Percentiles rank a stretch among this genome's conserved stretches.
Evolutionary conservation across 1,139 yeast genomes (phyloP).

Genomic region (Suhomyces bribrorum): DNA sequence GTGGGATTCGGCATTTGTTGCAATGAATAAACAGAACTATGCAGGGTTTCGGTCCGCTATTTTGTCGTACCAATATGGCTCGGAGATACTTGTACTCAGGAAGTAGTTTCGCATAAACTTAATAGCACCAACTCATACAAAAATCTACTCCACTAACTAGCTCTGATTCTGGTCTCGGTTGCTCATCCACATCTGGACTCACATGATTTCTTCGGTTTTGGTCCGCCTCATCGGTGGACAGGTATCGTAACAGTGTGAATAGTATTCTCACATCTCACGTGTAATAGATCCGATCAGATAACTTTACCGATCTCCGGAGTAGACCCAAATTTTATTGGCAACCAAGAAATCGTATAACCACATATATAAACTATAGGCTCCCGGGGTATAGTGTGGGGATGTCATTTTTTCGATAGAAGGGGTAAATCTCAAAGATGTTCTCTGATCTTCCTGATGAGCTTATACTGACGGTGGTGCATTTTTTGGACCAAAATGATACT

Average conservation of each 20-base stretch:
- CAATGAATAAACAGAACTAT: too few relatives aligned
- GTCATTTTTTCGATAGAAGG: neutral
- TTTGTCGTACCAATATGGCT: too few relatives aligned
- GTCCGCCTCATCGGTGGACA: neutral
- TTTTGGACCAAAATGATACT: slow-evolving; percentile 17
- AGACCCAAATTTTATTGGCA: slow-evolving; percentile 6
- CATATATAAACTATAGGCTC: neutral
- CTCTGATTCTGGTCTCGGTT: too few relatives aligned
- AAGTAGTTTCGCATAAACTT: too few relatives aligned
- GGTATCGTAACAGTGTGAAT: neutral
- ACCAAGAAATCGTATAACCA: slow-evolving; percentile 4
- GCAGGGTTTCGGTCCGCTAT: too few relatives aligned
- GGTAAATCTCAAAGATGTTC: slow-evolving; percentile 6
- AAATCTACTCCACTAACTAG: too few relatives aligned
- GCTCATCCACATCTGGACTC: too few relatives aligned
- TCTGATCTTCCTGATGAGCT: slow-evolving; percentile 15
- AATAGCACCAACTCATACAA: too few relatives aligned
- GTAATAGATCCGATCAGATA: slow-evolving; percentile 17
- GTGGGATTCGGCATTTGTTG: too few relatives aligned
- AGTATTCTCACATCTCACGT: slow-evolving; percentile 5
- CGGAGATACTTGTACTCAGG: too few relatives aligned
- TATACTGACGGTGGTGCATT: slow-evolving; percentile 11
- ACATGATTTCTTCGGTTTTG: too few relatives aligned
- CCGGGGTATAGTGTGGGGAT: neutral
- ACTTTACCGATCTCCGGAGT: slow-evolving; percentile 16